These are phyloP conservation scores for Gelatoporia subvermispora DNA, from an alignment of 768 basidiomycete genomes.

Conservation along the genomic window DNA sequence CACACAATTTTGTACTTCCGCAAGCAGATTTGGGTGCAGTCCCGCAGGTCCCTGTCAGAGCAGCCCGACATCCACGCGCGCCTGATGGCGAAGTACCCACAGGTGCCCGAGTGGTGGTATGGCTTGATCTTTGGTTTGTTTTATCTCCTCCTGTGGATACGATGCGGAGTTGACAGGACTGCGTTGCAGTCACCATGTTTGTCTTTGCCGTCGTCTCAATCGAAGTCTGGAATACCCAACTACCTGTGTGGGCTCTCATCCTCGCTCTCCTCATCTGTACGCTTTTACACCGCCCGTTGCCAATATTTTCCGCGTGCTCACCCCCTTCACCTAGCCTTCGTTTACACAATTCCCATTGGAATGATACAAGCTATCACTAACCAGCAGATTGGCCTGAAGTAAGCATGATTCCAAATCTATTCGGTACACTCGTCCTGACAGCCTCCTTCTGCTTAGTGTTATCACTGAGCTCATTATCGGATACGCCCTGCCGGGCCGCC, in stretches of 20 bases:
- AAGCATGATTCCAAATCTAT: background rate
- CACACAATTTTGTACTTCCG: conserved; percentile 74
- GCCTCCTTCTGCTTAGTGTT: conserved; percentile 36
- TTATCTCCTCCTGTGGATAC: background rate
- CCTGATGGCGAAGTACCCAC: conserved; percentile 70
- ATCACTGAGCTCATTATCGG: conserved; percentile 81
- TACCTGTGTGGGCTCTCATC: conserved; percentile 73
- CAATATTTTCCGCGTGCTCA: background rate
- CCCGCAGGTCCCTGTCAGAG: conserved; percentile 66
- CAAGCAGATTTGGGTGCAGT: conserved; percentile 71
- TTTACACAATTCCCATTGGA: conserved; percentile 48
- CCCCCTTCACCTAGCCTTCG: conserved; percentile 21
- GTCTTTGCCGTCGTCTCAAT: conserved; percentile 65
- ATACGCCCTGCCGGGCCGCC: conserved; percentile 71
- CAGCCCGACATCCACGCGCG: conserved; percentile 84
- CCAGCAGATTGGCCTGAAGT: conserved; percentile 68
- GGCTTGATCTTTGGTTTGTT: conserved; percentile 46
- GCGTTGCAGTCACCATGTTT: conserved; percentile 50
- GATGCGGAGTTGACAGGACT: background rate
- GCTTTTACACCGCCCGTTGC: conserved; percentile 6
- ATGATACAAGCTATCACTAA: conserved; percentile 73
- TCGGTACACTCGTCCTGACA: background rate
- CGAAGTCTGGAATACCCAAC: conserved; percentile 64
- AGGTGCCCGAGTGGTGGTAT: conserved; percentile 90
- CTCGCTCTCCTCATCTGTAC: conserved; percentile 59